These are phyloP conservation scores for Rugonectria rugulosa DNA, from an alignment of 2,329 filamentous ascomycete species.

Conservation along the genomic window DNA sequence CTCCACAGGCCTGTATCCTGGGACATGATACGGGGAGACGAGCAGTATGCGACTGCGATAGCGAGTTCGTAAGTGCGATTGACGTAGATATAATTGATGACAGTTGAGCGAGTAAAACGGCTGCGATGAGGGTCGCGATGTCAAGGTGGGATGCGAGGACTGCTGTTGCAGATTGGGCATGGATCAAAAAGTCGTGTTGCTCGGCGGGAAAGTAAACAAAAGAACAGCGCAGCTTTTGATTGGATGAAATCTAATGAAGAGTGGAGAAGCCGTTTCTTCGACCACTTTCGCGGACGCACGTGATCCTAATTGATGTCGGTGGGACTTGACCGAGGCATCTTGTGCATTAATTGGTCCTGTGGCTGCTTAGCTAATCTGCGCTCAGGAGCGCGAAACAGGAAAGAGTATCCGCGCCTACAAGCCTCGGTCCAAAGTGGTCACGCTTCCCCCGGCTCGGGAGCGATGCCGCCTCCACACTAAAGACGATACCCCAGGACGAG, in stretches of 20 bases:
- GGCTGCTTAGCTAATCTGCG: conserved; percentile 12
- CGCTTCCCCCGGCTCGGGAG: conserved; percentile 33
- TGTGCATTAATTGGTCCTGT: too few relatives aligned
- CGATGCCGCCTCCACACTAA: conserved; percentile 39
- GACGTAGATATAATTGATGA: neutral
- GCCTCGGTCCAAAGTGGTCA: conserved; percentile 45
- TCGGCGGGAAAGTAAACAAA: conserved; percentile 55
- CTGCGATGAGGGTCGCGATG: conserved; percentile 24
- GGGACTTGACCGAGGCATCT: conserved; percentile 10
- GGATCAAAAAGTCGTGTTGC: conserved; percentile 44
- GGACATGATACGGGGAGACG: conserved; percentile 66
- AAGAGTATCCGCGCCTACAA: conserved; percentile 25
- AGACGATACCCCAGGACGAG: conserved; percentile 32
- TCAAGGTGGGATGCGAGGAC: conserved; percentile 33
- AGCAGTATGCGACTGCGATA: conserved; percentile 27
- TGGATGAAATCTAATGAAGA: conserved; percentile 33
- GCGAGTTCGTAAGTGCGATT: conserved; percentile 19
- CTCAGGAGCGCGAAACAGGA: neutral
- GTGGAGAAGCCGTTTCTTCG: neutral
- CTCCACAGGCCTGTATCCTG: conserved; percentile 90
- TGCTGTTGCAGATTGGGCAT: conserved; percentile 14
- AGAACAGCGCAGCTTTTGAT: conserved; percentile 29
- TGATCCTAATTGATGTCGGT: conserved; percentile 21
- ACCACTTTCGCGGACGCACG: conserved; percentile 31
- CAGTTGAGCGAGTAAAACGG: neutral